Base-by-base conservation (phyloP, 371 early-diverging fungal species). In the Racocetra persica region DNA sequence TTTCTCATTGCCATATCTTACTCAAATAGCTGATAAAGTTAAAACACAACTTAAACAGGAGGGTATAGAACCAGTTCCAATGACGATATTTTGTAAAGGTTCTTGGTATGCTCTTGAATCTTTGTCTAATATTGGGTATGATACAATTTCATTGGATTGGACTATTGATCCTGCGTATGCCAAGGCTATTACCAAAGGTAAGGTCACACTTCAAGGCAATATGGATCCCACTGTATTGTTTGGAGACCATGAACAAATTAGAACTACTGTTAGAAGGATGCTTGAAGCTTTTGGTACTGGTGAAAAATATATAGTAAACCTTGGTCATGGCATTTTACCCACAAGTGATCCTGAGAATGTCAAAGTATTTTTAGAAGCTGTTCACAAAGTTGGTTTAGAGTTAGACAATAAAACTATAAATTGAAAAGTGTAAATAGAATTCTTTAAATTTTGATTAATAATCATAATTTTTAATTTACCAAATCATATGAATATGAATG, bases 161-260 rank as follows among this genome's bases (percentile, higher is more conserved):
- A 95, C 96, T 0, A 87, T 98, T 36, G 89, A 91, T 49, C 98
- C 98, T 14, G 83, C 65, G n/a, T 86, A 86, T 57, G 96, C 95
- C 24, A 88, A 89, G 80, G 77, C 86, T 16, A 84, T 87, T 55
- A 91, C 91, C 38, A 85, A 88, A 82, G 90, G 89, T 65, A 88
- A 88, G 57, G 90, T 93, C 38, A 92, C 93, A 20, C 88, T 99
- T 51, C 99, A 99, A 88, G 99, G 99, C 49, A 99, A 99, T 86
- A 93, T 98, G 86, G 98, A 98, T 82, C 98, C 99, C 5, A 90
- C 88, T 22, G 85, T 93, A 18, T 85, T 99, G 59, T 97, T 94
- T 82, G 98, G 91, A 54, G 87, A 89, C 18, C 84, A 84, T 55
- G 94, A 95, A 81, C 88, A 89, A 16, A 96, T 99, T 81, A 86